A percentile compares a stretch with the other conserved stretches of the same genome.
These are phyloP conservation scores for Helianthus tuberosus DNA, from an alignment of 129 eudicot genomes.

Conservation along the genomic window DNA sequence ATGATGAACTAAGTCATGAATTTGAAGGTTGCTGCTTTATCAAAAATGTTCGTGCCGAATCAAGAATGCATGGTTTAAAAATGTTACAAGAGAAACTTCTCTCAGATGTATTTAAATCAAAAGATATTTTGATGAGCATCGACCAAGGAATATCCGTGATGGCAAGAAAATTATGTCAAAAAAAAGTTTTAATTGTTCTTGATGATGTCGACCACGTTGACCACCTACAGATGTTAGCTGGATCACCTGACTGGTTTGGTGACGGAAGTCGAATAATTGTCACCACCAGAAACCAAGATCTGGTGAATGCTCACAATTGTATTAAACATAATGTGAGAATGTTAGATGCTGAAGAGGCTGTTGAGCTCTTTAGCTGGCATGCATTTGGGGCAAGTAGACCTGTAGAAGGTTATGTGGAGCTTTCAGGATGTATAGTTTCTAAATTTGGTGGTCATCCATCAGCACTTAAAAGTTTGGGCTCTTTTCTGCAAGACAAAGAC, in stretches of 20 bases:
- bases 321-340: neutral
- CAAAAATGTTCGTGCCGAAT: neutral
- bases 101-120: neutral
- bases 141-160: no score
- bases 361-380: neutral
- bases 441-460: neutral
- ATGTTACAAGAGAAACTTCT: neutral
- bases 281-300: neutral
- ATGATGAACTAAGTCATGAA: neutral
- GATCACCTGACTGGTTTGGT: neutral
- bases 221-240: neutral
- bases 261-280: neutral
- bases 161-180: no score
- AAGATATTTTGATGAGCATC: no score
- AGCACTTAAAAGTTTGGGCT: neutral
- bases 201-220: neutral
- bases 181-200: no score
- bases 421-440: neutral
- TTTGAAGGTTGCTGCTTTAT: neutral
- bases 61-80: neutral
- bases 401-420: neutral
- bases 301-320: neutral
- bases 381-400: neutral
- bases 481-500: neutral
- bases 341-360: neutral